phyloP scores from a whole-genome alignment of 495 filamentous ascomycete species.

The Lasiosphaeria ovina region DNA sequence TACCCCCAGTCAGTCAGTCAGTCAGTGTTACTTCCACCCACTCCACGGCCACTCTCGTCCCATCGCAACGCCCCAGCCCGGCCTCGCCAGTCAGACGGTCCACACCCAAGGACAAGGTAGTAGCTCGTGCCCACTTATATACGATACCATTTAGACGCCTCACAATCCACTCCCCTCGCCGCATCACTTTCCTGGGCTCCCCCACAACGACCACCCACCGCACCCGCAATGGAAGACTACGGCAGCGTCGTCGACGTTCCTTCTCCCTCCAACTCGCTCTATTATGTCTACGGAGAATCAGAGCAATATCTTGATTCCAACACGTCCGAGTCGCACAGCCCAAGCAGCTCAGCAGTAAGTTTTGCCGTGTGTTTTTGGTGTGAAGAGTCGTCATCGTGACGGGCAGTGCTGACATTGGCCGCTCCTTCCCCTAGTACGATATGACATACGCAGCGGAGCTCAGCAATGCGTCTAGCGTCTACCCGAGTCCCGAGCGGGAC shows the following conservation, averaged over 20 bases:
- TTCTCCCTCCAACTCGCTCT: conserved; percentile 35
- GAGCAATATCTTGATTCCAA: conserved; percentile 41
- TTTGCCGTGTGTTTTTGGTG: not conserved
- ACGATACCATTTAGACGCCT: no score
- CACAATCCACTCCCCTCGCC: no score
- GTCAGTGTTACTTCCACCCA: no score
- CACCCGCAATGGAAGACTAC: conserved; percentile 31
- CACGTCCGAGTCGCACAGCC: conserved; percentile 41
- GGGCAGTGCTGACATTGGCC: no score
- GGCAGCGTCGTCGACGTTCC: conserved; percentile 30
- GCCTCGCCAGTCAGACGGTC: no score
- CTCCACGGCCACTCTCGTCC: no score
- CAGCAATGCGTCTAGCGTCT: conserved; percentile 29
- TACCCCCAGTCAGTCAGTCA: no score
- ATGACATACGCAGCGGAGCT: conserved; percentile 29
- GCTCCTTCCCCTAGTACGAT: conserved; percentile 33
- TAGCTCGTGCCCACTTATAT: no score
- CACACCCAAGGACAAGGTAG: no score
- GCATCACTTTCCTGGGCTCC: not conserved
- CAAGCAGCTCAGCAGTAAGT: conserved; percentile 39
- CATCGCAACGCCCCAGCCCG: no score
- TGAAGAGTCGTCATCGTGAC: no score
- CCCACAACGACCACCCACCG: not conserved
- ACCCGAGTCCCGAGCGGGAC: conserved; percentile 38
- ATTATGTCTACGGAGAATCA: conserved; percentile 37